These are phyloP conservation scores for Metarhizium brunneum DNA, from an alignment of 2,329 filamentous ascomycete genomes.

Conservation along the genomic window DNA sequence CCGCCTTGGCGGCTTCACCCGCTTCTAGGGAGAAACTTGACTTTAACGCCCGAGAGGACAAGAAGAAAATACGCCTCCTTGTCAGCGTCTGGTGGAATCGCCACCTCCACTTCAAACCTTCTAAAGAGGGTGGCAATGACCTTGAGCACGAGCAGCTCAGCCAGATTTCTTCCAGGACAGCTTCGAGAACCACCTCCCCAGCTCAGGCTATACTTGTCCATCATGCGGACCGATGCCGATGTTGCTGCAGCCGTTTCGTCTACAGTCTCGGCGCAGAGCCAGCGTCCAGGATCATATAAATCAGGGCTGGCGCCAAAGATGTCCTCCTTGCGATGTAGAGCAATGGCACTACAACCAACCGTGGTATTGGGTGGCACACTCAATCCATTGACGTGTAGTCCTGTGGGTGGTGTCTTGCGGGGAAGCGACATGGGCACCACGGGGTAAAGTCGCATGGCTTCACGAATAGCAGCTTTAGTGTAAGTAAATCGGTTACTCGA, in stretches of 20 bases:
- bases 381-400: slow-evolving; percentile 28
- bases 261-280: slow-evolving; percentile 27
- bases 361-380: slow-evolving; percentile 34
- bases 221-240: slow-evolving; percentile 17
- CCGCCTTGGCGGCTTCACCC: background rate
- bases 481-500: slow-evolving; percentile 10
- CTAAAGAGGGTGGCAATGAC: slow-evolving; percentile 30
- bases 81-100: slow-evolving; percentile 27
- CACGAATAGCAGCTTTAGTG: slow-evolving; percentile 34
- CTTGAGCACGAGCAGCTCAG: slow-evolving; percentile 40
- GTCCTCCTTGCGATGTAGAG: slow-evolving; percentile 38
- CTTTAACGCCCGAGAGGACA: slow-evolving; percentile 39
- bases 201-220: slow-evolving; percentile 39
- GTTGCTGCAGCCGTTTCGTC: slow-evolving; percentile 6
- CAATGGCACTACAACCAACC: slow-evolving; percentile 41
- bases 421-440: slow-evolving; percentile 43
- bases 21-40: slow-evolving; percentile 21
- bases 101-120: slow-evolving; percentile 34
- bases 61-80: slow-evolving; percentile 41
- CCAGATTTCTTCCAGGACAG: slow-evolving; percentile 41
- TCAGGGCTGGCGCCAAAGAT: slow-evolving; percentile 39
- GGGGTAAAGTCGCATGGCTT: slow-evolving; percentile 40
- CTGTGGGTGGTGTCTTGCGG: slow-evolving; percentile 30
- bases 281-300: slow-evolving; percentile 36
- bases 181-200: slow-evolving; percentile 43